A percentile compares a stretch with the other conserved stretches of the same genome.
Conservation (phyloP, 1,284 basidiomycete genomes). For the Cystobasidium sp. region DNA sequence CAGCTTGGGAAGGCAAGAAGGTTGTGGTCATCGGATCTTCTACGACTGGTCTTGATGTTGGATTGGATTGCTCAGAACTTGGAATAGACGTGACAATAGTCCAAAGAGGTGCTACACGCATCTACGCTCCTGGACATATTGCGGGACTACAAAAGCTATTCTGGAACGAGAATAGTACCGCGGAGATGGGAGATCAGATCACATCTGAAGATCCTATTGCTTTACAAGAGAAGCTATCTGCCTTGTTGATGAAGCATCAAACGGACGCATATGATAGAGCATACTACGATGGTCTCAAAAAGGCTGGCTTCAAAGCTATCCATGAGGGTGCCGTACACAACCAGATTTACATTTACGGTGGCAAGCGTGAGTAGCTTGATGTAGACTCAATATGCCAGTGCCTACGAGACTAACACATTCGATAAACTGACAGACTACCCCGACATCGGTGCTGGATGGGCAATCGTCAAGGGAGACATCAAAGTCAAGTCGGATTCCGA, state of each 20-base stretch:
- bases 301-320: constrained; percentile 28
- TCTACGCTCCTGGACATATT: constrained; percentile 24
- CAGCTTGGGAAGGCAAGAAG: constrained; percentile 34
- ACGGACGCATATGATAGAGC: constrained; percentile 6
- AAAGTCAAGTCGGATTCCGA: constrained; percentile 22
- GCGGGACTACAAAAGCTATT: constrained; percentile 17
- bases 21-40: constrained; percentile 26
- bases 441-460: constrained; percentile 21
- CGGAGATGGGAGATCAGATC: constrained; percentile 20
- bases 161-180: constrained; percentile 29
- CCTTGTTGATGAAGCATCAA: not conserved
- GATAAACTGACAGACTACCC: constrained; percentile 5
- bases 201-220: constrained; percentile 27
- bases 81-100: constrained; percentile 33
- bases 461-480: constrained; percentile 19
- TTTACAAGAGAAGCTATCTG: constrained; percentile 16
- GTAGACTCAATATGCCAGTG: too few species aligned
- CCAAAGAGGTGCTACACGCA: constrained; percentile 28
- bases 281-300: constrained; percentile 33
- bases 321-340: constrained; percentile 17
- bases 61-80: constrained; percentile 30
- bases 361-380: constrained; percentile 14
- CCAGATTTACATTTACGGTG: constrained; percentile 39
- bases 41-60: constrained; percentile 34
- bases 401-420: not conserved